Conservation (phyloP, 352 stramenopile genomes). For the Labyrinthula sp. region DNA sequence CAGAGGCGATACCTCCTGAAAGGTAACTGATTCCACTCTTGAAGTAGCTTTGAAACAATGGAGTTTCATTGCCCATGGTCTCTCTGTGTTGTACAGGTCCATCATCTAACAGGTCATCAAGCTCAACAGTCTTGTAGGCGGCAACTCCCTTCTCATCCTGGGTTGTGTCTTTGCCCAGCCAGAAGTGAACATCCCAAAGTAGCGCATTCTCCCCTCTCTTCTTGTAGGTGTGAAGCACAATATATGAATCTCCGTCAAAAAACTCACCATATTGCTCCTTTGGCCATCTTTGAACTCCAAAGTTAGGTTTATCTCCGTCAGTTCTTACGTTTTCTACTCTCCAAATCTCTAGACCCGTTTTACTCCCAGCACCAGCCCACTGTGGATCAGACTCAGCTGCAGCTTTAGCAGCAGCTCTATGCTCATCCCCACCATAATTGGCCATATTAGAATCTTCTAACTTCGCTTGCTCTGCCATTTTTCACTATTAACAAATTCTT, state of each 20-base stretch:
- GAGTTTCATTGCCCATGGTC: constrained; percentile 44
- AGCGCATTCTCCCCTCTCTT: constrained; percentile 33
- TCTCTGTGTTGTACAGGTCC: constrained; percentile 71
- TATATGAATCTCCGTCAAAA: constrained; percentile 83
- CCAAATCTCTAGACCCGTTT: constrained; percentile 49
- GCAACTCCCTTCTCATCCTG: constrained; percentile 73
- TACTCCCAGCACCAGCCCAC: constrained; percentile 2
- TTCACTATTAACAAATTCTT: no score
- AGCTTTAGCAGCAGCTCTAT: constrained; percentile 3
- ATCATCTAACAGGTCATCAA: constrained; percentile 70
- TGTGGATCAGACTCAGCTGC: constrained; percentile 7
- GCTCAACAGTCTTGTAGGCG: constrained; percentile 85
- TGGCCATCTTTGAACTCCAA: constrained; percentile 44
- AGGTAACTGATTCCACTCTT: constrained; percentile 69
- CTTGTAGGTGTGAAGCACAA: constrained; percentile 61
- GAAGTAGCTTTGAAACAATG: constrained; percentile 74
- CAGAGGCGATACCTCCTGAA: constrained; percentile 64
- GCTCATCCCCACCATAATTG: constrained; percentile 14
- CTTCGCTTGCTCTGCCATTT: constrained; percentile 19
- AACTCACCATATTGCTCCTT: constrained; percentile 54
- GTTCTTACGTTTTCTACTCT: constrained; percentile 46
- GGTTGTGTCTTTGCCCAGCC: constrained; percentile 69
- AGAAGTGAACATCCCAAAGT: constrained; percentile 78
- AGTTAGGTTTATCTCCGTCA: constrained; percentile 4
- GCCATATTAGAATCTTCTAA: constrained; percentile 25